A percentile compares a stretch with the other conserved stretches of the same genome.
Conservation (phyloP, 495 filamentous ascomycete genomes). For the Lophium mytilinum region DNA sequence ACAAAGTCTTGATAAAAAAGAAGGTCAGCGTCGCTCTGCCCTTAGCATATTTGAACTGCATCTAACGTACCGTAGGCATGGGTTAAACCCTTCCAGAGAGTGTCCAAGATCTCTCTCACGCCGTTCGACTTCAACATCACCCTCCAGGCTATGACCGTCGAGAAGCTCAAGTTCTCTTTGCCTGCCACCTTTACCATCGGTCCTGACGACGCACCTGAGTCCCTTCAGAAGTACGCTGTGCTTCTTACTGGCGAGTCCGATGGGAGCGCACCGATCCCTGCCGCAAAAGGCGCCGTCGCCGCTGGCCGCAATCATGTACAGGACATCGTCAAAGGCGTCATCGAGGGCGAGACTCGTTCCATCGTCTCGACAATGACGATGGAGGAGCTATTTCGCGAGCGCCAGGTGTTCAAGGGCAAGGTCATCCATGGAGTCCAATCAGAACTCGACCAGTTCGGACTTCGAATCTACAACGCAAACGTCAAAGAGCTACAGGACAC, state of each 20-base stretch:
- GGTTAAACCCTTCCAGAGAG: constrained; percentile 31
- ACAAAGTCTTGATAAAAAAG: constrained; percentile 63
- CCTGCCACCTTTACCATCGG: constrained; percentile 83
- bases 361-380: constrained; percentile 75
- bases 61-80: constrained; percentile 6
- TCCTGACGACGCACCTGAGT: constrained; percentile 55
- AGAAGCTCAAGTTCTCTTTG: constrained; percentile 70
- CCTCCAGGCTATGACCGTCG: constrained; percentile 71
- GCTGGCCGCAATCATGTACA: constrained; percentile 57
- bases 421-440: constrained; percentile 71
- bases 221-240: constrained; percentile 70
- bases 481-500: constrained; percentile 79
- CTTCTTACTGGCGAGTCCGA: constrained; percentile 56
- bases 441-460: constrained; percentile 65
- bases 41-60: too few relatives aligned
- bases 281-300: constrained; percentile 29
- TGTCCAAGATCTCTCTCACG: constrained; percentile 51
- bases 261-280: constrained; percentile 26
- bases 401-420: constrained; percentile 69
- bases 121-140: constrained; percentile 70
- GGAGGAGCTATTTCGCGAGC: constrained; percentile 77
- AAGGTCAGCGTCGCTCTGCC: constrained; percentile 33
- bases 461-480: constrained; percentile 68
- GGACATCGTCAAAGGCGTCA: constrained; percentile 81
- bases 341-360: constrained; percentile 75